phyloP scores from a whole-genome alignment of 768 basidiomycete species.

The Mycena rosella region DNA sequence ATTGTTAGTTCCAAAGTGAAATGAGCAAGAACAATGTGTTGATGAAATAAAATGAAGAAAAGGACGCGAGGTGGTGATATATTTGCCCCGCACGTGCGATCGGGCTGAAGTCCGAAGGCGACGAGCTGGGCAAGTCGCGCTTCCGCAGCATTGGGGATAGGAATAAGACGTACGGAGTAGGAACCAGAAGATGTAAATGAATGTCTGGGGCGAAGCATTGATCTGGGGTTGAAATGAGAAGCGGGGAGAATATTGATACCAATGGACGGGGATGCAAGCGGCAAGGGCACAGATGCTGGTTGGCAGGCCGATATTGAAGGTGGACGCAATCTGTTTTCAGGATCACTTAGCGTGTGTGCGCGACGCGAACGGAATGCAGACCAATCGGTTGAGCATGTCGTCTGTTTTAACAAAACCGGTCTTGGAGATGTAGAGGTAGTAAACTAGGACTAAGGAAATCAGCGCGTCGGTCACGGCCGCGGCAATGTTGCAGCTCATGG shows the following conservation, averaged over 20 bases:
- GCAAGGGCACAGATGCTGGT: slow-evolving; percentile 13
- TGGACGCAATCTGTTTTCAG: slow-evolving; percentile 2
- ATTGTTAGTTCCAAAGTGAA: too few species aligned
- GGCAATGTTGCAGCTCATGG: slow-evolving; percentile 31
- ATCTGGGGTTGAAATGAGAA: neutral
- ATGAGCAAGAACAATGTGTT: too few species aligned
- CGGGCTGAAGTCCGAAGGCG: too few species aligned
- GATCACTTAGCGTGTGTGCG: neutral
- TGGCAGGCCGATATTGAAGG: slow-evolving; percentile 14
- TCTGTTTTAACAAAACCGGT: slow-evolving; percentile 23
- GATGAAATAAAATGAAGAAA: too few species aligned
- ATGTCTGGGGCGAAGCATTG: slow-evolving; percentile 13
- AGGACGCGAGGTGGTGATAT: too few species aligned
- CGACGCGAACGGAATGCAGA: neutral
- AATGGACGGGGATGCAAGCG: slow-evolving; percentile 6
- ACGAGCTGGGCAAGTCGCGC: too few species aligned
- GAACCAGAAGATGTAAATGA: slow-evolving; percentile 24
- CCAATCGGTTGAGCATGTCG: slow-evolving; percentile 34
- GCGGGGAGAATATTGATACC: too few species aligned
- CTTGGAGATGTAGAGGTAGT: slow-evolving; percentile 29
- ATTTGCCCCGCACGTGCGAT: too few species aligned
- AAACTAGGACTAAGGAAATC: slow-evolving; percentile 25
- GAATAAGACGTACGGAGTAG: slow-evolving; percentile 11
- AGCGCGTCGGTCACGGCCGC: slow-evolving; percentile 29
- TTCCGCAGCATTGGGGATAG: neutral